Base-by-base conservation (phyloP, 768 basidiomycete genomes). In the Lepiota brunneoincarnata region DNA sequence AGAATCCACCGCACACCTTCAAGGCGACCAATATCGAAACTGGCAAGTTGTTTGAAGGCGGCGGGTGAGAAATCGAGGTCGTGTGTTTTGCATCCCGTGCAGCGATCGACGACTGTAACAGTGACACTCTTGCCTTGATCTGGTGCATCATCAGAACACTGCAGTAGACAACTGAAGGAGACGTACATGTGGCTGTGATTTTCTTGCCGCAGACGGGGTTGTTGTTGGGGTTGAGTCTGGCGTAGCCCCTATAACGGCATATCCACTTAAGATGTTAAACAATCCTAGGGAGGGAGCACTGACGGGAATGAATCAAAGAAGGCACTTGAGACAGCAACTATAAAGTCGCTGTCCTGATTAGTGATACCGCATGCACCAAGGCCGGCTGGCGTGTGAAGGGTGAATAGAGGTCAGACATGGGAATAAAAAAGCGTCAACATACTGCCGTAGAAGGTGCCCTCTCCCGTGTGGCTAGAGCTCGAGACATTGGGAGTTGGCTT, bases 201-300 rank as follows among this genome's bases (percentile, higher is more conserved):
- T 69, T 59, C 61, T 69, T 75, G 59, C 71, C 70, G 64, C 91
- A 93, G 51, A 93, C 66, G 31, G 91, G 89, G 72, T 93, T 91
- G 51, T 58, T 62, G 67, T 92, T 93, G 23, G 90, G 86, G 73
- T 93, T 82, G 5, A 46, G 73, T 21, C 78, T 77, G 15, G 68
- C 48, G 64, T 82, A 86, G 9, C 75, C 79, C 41, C 87, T 89
- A 54, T 23, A 48, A 36, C n/a, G 35, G 49, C 40, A 23, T 17
- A 18, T 54, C n/a, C 51, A 28, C 48, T 31, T 46, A 34, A 36
- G 49, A 36, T 42, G 10, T 51, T 24, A 49, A 18, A 26, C 37
- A 42, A 26, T 41, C 5, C 4, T 4, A 36, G 38, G 35, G 1
- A 7, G 17, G 41, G 45, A 49, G 43, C 15, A 74, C 84, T 57